Evolutionary conservation across 768 basidiomycete species (phyloP).

Genomic region (Cystofilobasidium capitatum): DNA sequence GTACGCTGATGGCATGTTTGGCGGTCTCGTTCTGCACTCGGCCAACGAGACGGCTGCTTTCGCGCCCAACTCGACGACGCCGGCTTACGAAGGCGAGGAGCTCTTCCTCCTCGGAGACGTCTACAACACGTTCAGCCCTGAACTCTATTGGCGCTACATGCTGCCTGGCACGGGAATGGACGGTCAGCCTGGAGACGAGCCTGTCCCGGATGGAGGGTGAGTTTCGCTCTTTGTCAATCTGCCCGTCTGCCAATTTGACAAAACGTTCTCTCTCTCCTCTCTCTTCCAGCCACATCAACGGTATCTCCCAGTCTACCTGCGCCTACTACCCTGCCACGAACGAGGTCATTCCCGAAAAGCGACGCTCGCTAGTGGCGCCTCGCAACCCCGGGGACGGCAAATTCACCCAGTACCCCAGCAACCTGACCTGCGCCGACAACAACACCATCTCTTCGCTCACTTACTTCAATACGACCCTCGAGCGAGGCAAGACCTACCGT

Average conservation of each 20-base stretch:
- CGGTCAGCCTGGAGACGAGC: constrained; percentile 27
- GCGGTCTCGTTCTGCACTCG: constrained; percentile 27
- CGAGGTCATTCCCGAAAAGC: background rate
- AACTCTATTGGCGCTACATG: constrained; percentile 9
- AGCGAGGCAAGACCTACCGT: constrained; percentile 19
- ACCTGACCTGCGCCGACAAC: background rate
- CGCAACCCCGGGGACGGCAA: constrained; percentile 8
- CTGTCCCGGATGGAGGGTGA: constrained; percentile 15
- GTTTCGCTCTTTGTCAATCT: background rate
- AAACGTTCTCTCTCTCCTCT: background rate
- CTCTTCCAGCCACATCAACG: constrained; percentile 12
- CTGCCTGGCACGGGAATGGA: constrained; percentile 19
- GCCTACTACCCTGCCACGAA: constrained; percentile 1
- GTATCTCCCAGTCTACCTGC: constrained; percentile 19
- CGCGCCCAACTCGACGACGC: background rate
- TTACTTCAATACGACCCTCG: constrained; percentile 11
- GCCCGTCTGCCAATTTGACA: background rate
- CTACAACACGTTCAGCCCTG: constrained; percentile 13
- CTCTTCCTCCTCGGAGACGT: constrained; percentile 15
- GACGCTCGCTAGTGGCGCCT: background rate
- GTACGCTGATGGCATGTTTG: constrained; percentile 26
- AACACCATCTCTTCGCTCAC: background rate
- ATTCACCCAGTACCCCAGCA: background rate
- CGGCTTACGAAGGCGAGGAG: constrained; percentile 8
- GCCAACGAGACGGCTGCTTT: constrained; percentile 16